These are phyloP conservation scores for Phanerodontia chrysosporium DNA, from an alignment of 768 basidiomycete species.

Conservation along the genomic window DNA sequence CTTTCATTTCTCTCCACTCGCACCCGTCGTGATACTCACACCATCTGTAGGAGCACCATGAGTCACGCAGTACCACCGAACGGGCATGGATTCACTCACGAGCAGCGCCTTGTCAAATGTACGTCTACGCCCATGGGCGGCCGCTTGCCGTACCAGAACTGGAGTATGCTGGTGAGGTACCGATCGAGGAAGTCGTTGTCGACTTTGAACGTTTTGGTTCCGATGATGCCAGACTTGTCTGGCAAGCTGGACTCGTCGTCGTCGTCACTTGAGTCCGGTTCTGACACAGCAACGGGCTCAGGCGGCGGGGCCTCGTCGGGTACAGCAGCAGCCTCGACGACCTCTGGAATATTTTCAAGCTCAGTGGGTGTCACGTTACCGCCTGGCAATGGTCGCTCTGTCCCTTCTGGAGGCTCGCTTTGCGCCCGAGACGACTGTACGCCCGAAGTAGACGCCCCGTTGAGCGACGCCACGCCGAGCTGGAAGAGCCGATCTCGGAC, in stretches of 20 bases:
- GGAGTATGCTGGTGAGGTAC: slow-evolving; percentile 50
- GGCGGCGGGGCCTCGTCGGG: not conserved
- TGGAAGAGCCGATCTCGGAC: too few species aligned
- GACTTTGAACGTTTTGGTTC: slow-evolving; percentile 55
- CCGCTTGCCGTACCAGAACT: slow-evolving; percentile 76
- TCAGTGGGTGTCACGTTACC: not conserved
- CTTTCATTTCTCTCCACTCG: slow-evolving; percentile 67
- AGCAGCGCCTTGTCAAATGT: slow-evolving; percentile 58
- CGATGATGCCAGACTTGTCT: slow-evolving; percentile 50
- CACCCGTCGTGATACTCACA: slow-evolving; percentile 76
- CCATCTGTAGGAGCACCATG: slow-evolving; percentile 32
- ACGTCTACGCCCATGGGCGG: slow-evolving; percentile 66
- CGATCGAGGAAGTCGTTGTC: slow-evolving; percentile 47
- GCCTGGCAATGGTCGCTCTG: too few species aligned
- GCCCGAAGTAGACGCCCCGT: too few species aligned
- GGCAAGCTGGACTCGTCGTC: too few species aligned
- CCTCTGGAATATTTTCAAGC: not conserved
- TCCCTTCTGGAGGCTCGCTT: too few species aligned
- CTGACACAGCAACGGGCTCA: not conserved
- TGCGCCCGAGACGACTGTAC: too few species aligned
- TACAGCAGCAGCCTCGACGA: not conserved
- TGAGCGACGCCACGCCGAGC: too few species aligned
- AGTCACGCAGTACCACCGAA: not conserved
- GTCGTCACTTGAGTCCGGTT: not conserved
- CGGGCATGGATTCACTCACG: slow-evolving; percentile 42